Base-by-base conservation (phyloP, 768 basidiomycete genomes). In the Collybia mongolica region DNA sequence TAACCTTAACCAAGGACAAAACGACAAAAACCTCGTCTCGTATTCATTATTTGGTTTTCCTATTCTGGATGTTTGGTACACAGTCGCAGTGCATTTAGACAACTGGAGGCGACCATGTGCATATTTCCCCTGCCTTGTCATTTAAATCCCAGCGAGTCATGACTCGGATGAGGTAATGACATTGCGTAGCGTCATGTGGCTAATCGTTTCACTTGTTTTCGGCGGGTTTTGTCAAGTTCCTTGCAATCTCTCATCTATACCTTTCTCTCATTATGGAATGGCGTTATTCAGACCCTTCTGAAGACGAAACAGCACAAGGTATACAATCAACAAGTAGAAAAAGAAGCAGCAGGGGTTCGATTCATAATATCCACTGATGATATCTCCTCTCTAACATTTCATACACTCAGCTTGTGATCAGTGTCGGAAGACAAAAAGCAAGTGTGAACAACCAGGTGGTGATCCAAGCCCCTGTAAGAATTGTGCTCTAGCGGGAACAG, bases 371-470 rank as follows among this genome's bases (percentile, higher is more conserved):
- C 4, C 14, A 24, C 42, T 36, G 20, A 32, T 32, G 32, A 32
- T 32, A 32, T 32, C n/a, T n/a, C 24, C 32, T 32, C 11, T 32
- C 11, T 32, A 32, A 32, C 11, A 32, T 14, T 14, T 14, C 5
- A 32, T 32, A 14, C 47, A 37, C 42, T 26, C 51, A 90, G 90
- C 90, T 26, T 93, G 90, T 59, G 90, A 93, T 71, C 86, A 91
- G 57, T 93, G 90, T 59, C 77, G 90, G 43, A 93, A 90, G 72
- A 87, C 87, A 6, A 93, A 92, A 70, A 88, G 86, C 72, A 91
- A 92, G 65, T 93, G 91, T 62, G 89, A 91, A 61, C 79, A 82
- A 41, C 71, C 59, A 26, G 58, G 58, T 3, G 73, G 72, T 5
- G 76, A 79, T 17, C 71, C 71, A 15, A 68, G 72, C 19, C 73